phyloP scores from a whole-genome alignment of 139 green algal species.

The Tetradesmus lagerheimii region DNA sequence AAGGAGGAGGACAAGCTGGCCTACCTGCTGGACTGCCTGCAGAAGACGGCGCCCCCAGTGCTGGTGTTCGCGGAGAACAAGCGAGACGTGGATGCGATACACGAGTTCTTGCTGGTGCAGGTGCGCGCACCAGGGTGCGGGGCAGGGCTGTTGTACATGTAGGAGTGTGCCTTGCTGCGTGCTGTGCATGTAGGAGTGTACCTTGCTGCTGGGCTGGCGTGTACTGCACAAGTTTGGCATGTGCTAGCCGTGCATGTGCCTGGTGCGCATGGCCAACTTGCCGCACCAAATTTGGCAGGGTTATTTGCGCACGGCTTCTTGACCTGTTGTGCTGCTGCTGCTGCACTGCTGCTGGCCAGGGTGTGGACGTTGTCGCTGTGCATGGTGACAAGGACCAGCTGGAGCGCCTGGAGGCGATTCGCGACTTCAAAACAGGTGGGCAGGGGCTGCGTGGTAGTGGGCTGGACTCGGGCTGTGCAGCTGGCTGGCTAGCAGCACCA shows the following conservation, averaged over 20 bases:
- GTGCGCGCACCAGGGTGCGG: no score
- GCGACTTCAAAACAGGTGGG: conserved; percentile 90
- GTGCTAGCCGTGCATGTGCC: not conserved
- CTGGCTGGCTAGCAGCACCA: no score
- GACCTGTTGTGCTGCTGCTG: not conserved
- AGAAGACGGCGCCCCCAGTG: conserved; percentile 98
- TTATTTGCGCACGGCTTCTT: not conserved
- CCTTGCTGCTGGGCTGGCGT: no score
- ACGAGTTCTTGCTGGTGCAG: conserved; percentile 94
- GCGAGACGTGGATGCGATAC: conserved; percentile 95
- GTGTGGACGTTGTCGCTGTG: conserved; percentile 96
- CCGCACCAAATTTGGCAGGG: not conserved
- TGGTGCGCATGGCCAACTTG: not conserved
- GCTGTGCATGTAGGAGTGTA: no score
- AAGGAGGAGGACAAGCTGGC: conserved; percentile 97
- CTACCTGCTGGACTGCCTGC: conserved; percentile 96
- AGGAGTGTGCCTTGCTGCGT: no score
- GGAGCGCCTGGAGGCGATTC: conserved; percentile 88
- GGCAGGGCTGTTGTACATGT: no score
- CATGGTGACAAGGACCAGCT: conserved; percentile 98
- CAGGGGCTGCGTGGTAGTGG: no score
- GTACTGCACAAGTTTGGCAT: not conserved
- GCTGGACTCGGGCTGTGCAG: no score
- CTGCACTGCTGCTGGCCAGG: conserved; percentile 54
- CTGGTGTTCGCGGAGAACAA: conserved; percentile 99